Evolutionary conservation across 2,329 filamentous ascomycete genomes (phyloP), one percentile per base, ranked within the genome.

Genomic region (Herpotrichia juniperi): DNA sequence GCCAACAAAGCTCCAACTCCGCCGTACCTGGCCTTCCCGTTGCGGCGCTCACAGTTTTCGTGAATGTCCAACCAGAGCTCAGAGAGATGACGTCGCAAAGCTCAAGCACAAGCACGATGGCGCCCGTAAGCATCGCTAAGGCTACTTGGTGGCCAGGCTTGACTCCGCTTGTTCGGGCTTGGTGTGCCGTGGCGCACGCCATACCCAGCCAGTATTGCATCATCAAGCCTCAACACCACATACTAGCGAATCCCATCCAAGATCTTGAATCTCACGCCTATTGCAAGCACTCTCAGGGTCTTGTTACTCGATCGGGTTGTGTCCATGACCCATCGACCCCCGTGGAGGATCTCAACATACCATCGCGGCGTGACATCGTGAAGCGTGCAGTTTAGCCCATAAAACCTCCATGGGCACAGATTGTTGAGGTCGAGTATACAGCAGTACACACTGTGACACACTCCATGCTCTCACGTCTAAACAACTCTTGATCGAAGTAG

Each of bases 181-280:
- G 26, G 26, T 6, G 12, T 28, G 26, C 34, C 34, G 17, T 37
- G 37, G 37, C 37, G 37, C 37, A 40, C 37, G 37, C 37, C 19
- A 40, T 40, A 8, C 5, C 3, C 10, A 9, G 17, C 14, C 16
- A 5, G n/a, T 3, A 46, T 46, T n/a, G 26, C 43, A 46, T 46
- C 43, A 46, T 46, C 43, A 22, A 8, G 43, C 28, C 43, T 35
- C n/a, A 7, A 26, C 43, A 17, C 21, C 19, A 6, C 3, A 35
- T 46, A 46, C 35, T 28, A 40, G 32, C 31, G 40, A 40, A 48
- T 48, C 22, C 16, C 34, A 21, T 24, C 37, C 37, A 22, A 37
- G 17, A 6, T 6, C n/a, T 40, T 40, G n/a, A 12, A 21, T 11
- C n/a, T 24, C n/a, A n/a, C n/a, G n/a, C n/a, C n/a, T 10, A 14